phyloP scores from a whole-genome alignment of 768 basidiomycete species.

The Suillus tomentosus region DNA sequence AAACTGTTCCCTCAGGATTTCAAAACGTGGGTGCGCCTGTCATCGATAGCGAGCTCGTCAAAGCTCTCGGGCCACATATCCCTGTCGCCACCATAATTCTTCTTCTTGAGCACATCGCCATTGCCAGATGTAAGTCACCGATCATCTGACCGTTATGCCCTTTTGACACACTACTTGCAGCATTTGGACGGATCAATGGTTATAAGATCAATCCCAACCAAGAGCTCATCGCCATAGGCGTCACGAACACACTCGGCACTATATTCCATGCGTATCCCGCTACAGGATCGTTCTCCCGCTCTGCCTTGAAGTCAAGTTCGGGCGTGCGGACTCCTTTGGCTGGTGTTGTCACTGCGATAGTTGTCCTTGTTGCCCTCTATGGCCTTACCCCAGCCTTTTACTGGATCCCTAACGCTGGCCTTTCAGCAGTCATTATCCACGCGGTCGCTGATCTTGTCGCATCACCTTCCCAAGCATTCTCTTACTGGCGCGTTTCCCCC shows the following conservation, averaged over 20 bases:
- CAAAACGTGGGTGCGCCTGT: conserved; percentile 52
- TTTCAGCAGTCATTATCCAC: conserved; percentile 96
- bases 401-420: conserved; percentile 79
- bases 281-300: conserved; percentile 97
- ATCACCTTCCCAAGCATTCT: conserved; percentile 76
- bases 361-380: conserved; percentile 93
- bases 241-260: conserved; percentile 89
- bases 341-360: conserved; percentile 80
- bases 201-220: conserved; percentile 96
- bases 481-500: conserved; percentile 93
- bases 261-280: conserved; percentile 93
- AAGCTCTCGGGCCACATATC: conserved; percentile 71
- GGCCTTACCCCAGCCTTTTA: conserved; percentile 92
- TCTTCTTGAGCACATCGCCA: conserved; percentile 94
- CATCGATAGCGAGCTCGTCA: conserved; percentile 55
- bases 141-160: background rate
- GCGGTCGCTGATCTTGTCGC: conserved; percentile 89
- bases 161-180: conserved; percentile 39
- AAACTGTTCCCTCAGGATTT: conserved; percentile 83
- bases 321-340: conserved; percentile 96
- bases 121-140: conserved; percentile 78
- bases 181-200: conserved; percentile 91
- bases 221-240: conserved; percentile 96
- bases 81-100: conserved; percentile 91
- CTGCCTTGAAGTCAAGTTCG: conserved; percentile 92